Evolutionary conservation across 1,284 basidiomycete species (phyloP).

Genomic region (Malassezia sp.): DNA sequence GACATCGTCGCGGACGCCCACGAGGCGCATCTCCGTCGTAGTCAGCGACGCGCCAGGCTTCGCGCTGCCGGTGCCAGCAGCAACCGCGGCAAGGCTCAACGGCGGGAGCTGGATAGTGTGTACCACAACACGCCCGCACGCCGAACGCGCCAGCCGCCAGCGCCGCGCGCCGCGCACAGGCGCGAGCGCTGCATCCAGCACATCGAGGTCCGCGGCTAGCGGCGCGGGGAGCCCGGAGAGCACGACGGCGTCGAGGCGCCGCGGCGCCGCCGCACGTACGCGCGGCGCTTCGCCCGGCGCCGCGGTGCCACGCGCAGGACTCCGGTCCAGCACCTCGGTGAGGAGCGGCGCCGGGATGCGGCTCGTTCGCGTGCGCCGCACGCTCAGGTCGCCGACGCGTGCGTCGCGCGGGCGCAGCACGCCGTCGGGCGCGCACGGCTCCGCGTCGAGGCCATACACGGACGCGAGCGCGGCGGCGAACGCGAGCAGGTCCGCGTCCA

Average conservation of each 20-base stretch:
- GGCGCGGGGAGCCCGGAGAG: neutral
- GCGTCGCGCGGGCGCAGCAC: neutral
- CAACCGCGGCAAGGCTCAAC: constrained; percentile 9
- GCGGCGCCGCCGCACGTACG: neutral
- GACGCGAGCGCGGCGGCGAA: constrained; percentile 35
- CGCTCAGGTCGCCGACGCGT: constrained; percentile 15
- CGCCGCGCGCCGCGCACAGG: neutral
- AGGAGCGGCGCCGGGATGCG: constrained; percentile 30
- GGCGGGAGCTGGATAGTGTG: constrained; percentile 8
- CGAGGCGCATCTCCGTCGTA: constrained; percentile 6
- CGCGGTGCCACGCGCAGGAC: neutral
- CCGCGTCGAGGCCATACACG: constrained; percentile 24
- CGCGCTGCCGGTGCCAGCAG: neutral
- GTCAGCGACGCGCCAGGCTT: neutral
- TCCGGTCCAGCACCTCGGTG: constrained; percentile 17
- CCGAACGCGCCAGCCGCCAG: neutral
- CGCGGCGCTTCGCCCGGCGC: neutral
- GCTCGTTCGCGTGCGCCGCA: constrained; percentile 33
- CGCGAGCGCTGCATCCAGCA: neutral
- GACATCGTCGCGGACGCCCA: constrained; percentile 2
- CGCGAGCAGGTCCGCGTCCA: constrained; percentile 27
- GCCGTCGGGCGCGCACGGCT: constrained; percentile 1
- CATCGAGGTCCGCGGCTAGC: neutral
- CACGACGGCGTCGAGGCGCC: constrained; percentile 3
- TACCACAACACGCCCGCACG: neutral